Percentiles rank a stretch among this genome's conserved stretches.
These are phyloP conservation scores for Gossypium laxum DNA, from an alignment of 441 rosid species.

Conservation along the genomic window DNA sequence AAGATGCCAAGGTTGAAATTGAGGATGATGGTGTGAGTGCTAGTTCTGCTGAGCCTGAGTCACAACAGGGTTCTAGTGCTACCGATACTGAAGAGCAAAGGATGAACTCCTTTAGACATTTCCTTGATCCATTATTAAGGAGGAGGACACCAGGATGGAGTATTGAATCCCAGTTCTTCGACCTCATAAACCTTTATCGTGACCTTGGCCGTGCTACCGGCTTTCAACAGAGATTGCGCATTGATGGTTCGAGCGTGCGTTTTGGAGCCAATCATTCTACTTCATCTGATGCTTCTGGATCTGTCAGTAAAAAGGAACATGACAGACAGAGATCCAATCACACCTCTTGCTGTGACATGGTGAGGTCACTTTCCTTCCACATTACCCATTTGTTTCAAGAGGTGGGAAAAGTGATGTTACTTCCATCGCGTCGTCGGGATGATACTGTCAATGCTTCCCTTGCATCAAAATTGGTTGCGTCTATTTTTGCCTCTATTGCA, in stretches of 20 bases:
- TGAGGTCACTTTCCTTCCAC: conserved; percentile 81
- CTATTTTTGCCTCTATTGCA: conserved; percentile 67
- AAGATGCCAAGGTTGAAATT: conserved; percentile 63
- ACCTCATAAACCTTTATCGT: conserved; percentile 79
- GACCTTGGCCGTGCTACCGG: conserved; percentile 84
- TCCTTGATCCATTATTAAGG: conserved; percentile 83
- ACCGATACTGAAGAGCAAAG: conserved; percentile 67
- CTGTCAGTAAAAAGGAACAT: conserved; percentile 41
- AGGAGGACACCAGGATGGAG: conserved; percentile 89
- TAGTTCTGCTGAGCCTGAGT: conserved; percentile 36
- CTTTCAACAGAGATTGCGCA: conserved; percentile 50
- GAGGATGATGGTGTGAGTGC: conserved; percentile 43
- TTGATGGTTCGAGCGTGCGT: conserved; percentile 38
- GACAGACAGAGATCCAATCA: conserved; percentile 72
- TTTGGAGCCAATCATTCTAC: conserved; percentile 41
- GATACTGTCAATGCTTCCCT: conserved; percentile 76
- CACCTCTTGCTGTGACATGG: conserved; percentile 87
- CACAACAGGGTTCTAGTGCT: conserved; percentile 38
- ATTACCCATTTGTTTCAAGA: conserved; percentile 87
- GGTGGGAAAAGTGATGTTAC: conserved; percentile 89
- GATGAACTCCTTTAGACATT: conserved; percentile 81
- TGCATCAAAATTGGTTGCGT: conserved; percentile 80
- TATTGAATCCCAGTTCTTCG: conserved; percentile 87
- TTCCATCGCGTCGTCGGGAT: conserved; percentile 92
- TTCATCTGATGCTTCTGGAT: conserved; percentile 41